phyloP scores from a whole-genome alignment of 2,329 filamentous ascomycete species.

The Trichophyton benhamiae region DNA sequence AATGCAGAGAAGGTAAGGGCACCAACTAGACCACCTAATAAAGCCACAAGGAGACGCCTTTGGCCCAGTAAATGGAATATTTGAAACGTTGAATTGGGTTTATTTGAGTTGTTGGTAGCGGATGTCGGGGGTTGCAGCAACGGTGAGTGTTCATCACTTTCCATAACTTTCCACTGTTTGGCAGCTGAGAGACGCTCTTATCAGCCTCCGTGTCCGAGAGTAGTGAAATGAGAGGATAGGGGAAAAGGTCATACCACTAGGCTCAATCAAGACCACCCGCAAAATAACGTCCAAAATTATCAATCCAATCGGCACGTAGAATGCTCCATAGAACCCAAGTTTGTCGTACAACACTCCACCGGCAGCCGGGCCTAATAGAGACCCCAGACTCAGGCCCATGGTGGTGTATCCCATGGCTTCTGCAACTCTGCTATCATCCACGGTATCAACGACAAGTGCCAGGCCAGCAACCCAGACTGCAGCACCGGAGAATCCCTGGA shows the following conservation, averaged over 20 bases:
- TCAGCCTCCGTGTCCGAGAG: background rate
- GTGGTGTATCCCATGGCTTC: slow-evolving; percentile 48
- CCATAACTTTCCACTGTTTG: background rate
- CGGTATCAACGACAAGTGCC: slow-evolving; percentile 48
- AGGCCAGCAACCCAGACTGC: slow-evolving; percentile 50
- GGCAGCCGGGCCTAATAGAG: slow-evolving; percentile 45
- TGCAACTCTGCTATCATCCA: slow-evolving; percentile 44
- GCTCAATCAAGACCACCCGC: slow-evolving; percentile 41
- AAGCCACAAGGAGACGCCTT: background rate
- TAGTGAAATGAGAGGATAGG: background rate
- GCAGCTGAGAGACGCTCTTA: background rate
- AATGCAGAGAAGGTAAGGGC: background rate
- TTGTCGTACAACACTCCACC: slow-evolving; percentile 50
- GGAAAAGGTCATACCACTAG: background rate
- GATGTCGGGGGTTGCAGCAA: background rate
- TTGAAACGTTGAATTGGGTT: background rate
- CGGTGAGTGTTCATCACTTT: background rate
- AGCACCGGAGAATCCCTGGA: slow-evolving; percentile 47
- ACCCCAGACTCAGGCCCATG: slow-evolving; percentile 47
- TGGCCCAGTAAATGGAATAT: background rate
- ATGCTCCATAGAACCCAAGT: slow-evolving; percentile 47
- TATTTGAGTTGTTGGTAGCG: background rate
- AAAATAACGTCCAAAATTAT: slow-evolving; percentile 48
- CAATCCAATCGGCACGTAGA: slow-evolving; percentile 43
- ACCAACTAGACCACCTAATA: background rate